Evolutionary conservation across 129 eudicot genomes (phyloP), one percentile per base, ranked within the genome.

Genomic region (Artemisia annua): DNA sequence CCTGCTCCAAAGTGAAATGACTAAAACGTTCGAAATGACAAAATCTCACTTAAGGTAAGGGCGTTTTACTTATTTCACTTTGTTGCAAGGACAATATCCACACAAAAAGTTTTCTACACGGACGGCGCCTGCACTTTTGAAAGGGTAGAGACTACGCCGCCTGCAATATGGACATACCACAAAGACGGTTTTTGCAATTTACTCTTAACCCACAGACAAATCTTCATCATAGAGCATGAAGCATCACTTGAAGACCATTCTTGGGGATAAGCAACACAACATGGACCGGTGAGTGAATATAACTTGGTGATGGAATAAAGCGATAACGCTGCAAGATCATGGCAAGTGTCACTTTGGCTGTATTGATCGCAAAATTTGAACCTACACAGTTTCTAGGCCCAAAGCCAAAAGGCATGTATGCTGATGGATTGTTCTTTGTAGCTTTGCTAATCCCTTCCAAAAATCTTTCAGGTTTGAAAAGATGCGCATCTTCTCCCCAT

Each of bases 401-500:
- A 4, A 76, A 74, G 3, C 88, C 82, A 7, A 84, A 87, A 11
- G 92, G 86, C 77, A 84, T 49, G 68, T 70, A 87, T 20, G 86
- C 85, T 7, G 64, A 64, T 5, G 84, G 82, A 65, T 84, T 80
- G 78, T 79, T 81, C 57, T 84, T 80, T 6, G 84, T 80, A 59
- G 92, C 88, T 67, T 80, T 71, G 30, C 79, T 73, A 20, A 81
- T 69, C 44, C 92, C 92, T 69, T 79, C 64, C 0, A 81, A 71
- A 68, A 87, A 87, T 70, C 92, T 77, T 16, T 79, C 79, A 1
- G 92, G 92, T 13, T 84, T 87, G 76, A 87, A 87, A 13, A 75
- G 76, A 30, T 69, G 79, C 2, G 68, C 92, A 17, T 84, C 88
- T 19, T 80, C 83, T 49, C 92, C 92, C 92, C 92, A 87, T 17